These are phyloP conservation scores for Rhodocollybia butyracea DNA, from an alignment of 768 basidiomycete species.

Conservation along the genomic window DNA sequence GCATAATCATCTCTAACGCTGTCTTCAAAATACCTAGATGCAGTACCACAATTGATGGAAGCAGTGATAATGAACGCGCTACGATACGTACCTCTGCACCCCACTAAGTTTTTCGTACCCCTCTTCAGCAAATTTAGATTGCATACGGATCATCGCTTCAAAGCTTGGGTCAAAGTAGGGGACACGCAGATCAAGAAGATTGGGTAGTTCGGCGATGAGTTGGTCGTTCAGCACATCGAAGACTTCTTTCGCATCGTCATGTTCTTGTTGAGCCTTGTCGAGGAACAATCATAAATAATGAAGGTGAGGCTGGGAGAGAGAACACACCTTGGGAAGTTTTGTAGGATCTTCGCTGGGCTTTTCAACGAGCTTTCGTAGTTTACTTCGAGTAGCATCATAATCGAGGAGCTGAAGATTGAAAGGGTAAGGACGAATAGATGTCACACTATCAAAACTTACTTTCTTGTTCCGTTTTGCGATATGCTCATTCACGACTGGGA, in stretches of 20 bases:
- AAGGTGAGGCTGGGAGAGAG: background rate
- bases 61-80: background rate
- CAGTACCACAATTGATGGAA: background rate
- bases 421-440: background rate
- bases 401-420: conserved; percentile 70
- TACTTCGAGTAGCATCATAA: conserved; percentile 91
- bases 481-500: conserved; percentile 90
- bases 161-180: conserved; percentile 99
- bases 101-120: conserved; percentile 96
- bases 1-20: conserved; percentile 95
- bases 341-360: conserved; percentile 94
- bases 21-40: conserved; percentile 78
- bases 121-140: conserved; percentile 96
- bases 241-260: conserved; percentile 92
- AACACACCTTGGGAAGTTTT: conserved; percentile 76
- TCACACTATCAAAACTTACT: conserved; percentile 36
- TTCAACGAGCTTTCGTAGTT: conserved; percentile 82
- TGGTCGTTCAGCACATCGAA: conserved; percentile 93
- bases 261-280: conserved; percentile 85
- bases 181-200: conserved; percentile 90
- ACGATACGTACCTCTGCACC: conserved; percentile 68
- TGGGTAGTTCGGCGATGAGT: conserved; percentile 85
- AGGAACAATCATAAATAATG: background rate
- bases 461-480: conserved; percentile 96
- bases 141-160: conserved; percentile 98